A percentile compares a stretch with the other conserved stretches of the same genome.
Evolutionary conservation across 495 filamentous ascomycete genomes (phyloP).

Genomic region (Coniosporium apollinis): DNA sequence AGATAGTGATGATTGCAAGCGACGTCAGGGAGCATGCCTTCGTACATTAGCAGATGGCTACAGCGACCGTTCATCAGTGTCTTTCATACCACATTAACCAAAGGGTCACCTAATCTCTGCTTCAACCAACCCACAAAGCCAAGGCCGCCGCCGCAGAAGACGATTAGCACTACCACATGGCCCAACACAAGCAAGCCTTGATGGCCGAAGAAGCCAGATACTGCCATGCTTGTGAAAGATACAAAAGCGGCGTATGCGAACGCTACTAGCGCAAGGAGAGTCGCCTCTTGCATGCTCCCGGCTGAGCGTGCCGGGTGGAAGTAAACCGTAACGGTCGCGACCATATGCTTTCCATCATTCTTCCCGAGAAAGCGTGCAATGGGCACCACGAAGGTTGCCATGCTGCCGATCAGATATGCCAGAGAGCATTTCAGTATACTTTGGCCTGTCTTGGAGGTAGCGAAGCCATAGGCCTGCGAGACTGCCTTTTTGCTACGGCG

Average conservation of each 20-base stretch:
- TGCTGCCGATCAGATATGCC: conserved; percentile 75
- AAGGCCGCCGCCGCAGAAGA: conserved; percentile 79
- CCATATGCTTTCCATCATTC: conserved; percentile 92
- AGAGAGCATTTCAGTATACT: conserved; percentile 84
- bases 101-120: conserved; percentile 65
- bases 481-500: neutral
- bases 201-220: conserved; percentile 58
- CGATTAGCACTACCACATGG: conserved; percentile 62
- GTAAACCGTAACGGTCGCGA: conserved; percentile 83
- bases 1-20: conserved; percentile 78
- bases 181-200: conserved; percentile 50
- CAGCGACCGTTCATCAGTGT: too few species aligned
- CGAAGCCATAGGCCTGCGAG: conserved; percentile 20
- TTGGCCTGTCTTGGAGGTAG: conserved; percentile 42
- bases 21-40: conserved; percentile 79
- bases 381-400: conserved; percentile 68
- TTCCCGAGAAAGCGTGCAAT: conserved; percentile 59
- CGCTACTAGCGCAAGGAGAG: conserved; percentile 63
- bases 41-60: neutral
- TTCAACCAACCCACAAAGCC: conserved; percentile 91
- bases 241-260: conserved; percentile 71
- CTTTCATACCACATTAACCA: conserved; percentile 85
- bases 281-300: conserved; percentile 82
- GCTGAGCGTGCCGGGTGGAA: conserved; percentile 88
- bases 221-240: conserved; percentile 72